phyloP scores from a whole-genome alignment of 164 flowering plant genomes.

The Vitis labrusca region DNA sequence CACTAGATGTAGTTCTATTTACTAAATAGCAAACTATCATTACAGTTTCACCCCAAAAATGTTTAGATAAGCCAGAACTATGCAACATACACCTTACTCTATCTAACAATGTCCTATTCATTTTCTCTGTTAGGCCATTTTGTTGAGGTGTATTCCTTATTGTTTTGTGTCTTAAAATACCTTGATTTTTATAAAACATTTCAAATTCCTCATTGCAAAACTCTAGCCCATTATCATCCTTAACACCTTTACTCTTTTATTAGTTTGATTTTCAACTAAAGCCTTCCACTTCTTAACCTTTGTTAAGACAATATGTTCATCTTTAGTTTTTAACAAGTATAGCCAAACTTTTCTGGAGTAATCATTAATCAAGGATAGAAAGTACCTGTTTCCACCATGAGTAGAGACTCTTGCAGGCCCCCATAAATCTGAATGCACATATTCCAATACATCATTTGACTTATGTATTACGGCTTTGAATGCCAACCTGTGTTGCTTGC shows the following conservation, averaged over 20 bases:
- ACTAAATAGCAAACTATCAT: neutral
- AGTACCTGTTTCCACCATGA: too few relatives aligned
- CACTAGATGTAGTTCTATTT: neutral
- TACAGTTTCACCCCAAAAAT: conserved; percentile 7
- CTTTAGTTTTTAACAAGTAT: neutral
- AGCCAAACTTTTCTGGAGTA: neutral
- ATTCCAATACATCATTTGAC: conserved; percentile 7
- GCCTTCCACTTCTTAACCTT: neutral
- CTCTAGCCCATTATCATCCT: neutral
- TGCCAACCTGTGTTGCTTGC: conserved; percentile 1
- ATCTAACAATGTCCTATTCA: neutral
- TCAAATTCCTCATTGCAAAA: neutral
- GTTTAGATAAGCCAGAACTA: neutral
- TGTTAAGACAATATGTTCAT: neutral
- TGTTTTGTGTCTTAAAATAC: neutral
- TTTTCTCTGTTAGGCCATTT: conserved; percentile 6
- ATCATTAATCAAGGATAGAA: too few relatives aligned
- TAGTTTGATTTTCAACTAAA: neutral
- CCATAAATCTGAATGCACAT: conserved; percentile 17
- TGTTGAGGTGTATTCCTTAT: neutral
- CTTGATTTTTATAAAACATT: neutral
- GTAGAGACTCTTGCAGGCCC: conserved; percentile 3
- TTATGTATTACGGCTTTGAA: conserved; percentile 10
- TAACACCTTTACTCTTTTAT: neutral
- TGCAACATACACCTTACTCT: neutral